Evolutionary conservation across 495 filamentous ascomycete genomes (phyloP), one percentile per base, ranked within the genome.

Genomic region (Lasiosphaeria miniovina): DNA sequence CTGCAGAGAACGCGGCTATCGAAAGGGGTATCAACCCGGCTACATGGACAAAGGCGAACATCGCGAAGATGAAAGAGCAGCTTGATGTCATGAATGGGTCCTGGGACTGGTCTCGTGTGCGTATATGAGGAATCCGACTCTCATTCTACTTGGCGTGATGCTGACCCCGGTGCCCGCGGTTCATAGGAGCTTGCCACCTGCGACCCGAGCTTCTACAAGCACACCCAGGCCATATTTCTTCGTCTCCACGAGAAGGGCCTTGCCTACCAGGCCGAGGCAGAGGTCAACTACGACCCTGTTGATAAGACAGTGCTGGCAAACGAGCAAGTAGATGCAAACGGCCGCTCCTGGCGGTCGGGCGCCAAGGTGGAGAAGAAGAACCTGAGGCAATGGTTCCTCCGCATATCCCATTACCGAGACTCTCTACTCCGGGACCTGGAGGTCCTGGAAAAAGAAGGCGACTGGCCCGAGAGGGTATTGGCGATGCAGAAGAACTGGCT

Each of bases 1-100:
- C 91, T 8, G 91, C 91, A 40, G 91, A 96, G 75, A 96, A 96
- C 75, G 91, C 91, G 15, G 91, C 91, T n/a, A 93, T 96, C 60
- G 90, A 95, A 74, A 77, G 87, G 54, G 89, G 90, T 40, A 78
- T 93, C 60, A 82, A 90, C 71, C 90, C 91, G 6, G 87, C 83
- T 11, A 76, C 74, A 0, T 96, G 91, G 91, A 96, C 91, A 17
- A 80, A 77, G 65, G 69, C 79, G 51, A 96, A 96, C 70, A 95
- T 96, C 54, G 73, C 75, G 10, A 83, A 77, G 59, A 96, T 96
- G 91, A 94, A 92, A 77, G 80, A 83, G 67, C 91, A 95, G 75
- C 71, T 96, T 57, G 72, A 75, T 59, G 74, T 74, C 36, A 93
- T 96, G 82, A 90, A 89, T 61, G 88, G 82, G 4, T 81, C 79